Conservation (phyloP, 2,329 filamentous ascomycete species). For the Aspergillus felis region DNA sequence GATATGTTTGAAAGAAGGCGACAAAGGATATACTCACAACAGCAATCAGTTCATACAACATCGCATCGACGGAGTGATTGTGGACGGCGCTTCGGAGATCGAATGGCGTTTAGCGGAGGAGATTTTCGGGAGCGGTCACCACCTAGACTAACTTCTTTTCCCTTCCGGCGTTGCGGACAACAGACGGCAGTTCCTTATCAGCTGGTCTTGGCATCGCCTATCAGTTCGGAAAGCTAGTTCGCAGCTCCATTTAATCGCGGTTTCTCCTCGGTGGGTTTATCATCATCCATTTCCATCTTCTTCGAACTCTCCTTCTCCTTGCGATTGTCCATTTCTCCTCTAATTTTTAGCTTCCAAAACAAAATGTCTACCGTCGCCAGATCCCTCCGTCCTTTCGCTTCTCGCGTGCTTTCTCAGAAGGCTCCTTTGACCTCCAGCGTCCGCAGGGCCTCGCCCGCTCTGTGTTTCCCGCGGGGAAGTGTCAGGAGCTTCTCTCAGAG, state of each 20-base stretch:
- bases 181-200: constrained; percentile 18
- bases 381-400: constrained; percentile 34
- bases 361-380: constrained; percentile 38
- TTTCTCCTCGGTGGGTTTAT: constrained; percentile 7
- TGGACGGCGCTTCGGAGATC: constrained; percentile 16
- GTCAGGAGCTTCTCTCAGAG: constrained; percentile 40
- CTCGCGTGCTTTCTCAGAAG: constrained; percentile 35
- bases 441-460: constrained; percentile 30
- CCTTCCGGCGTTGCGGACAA: constrained; percentile 6
- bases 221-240: constrained; percentile 26
- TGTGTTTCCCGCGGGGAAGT: constrained; percentile 41
- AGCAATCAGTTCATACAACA: constrained; percentile 98
- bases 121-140: constrained; percentile 15
- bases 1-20: neutral
- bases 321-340: constrained; percentile 13
- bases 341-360: constrained; percentile 7
- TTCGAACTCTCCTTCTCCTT: constrained; percentile 2
- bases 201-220: constrained; percentile 25
- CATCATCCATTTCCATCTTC: constrained; percentile 1
- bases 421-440: constrained; percentile 26
- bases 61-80: constrained; percentile 40
- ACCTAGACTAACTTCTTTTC: neutral
- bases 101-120: constrained; percentile 15
- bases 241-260: constrained; percentile 20
- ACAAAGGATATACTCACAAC: constrained; percentile 60